Evolutionary conservation across 768 basidiomycete species (phyloP).

Genomic region (Cubamyces sp.): DNA sequence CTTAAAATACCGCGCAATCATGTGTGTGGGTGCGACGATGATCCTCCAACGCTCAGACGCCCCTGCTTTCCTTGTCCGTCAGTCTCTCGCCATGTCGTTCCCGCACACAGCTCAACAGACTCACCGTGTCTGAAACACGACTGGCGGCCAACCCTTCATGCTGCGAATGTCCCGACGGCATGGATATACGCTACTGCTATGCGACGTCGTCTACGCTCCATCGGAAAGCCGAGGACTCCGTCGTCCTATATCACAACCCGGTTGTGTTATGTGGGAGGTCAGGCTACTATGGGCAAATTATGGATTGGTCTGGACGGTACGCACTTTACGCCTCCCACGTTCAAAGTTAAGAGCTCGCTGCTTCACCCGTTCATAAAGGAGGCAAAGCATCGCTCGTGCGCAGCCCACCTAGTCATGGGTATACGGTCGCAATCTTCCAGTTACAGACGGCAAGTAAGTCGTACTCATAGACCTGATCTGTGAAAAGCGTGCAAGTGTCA

Average conservation of each 20-base stretch:
- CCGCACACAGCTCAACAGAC: background rate
- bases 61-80: background rate
- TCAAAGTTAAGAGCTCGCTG: no score
- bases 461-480: background rate
- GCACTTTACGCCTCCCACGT: no score
- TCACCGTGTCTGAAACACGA: background rate
- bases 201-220: background rate
- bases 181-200: background rate
- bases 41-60: background rate
- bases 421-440: no score
- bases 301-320: no score
- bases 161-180: background rate
- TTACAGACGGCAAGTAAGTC: no score
- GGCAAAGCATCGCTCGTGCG: no score
- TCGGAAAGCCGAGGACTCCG: conserved; percentile 1
- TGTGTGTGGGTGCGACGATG: background rate
- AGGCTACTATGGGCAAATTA: no score
- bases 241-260: background rate
- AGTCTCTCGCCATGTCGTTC: background rate
- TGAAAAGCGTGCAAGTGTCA: background rate
- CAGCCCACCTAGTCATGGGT: no score
- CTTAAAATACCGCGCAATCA: conserved; percentile 15
- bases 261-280: no score
- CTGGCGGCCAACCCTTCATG: background rate
- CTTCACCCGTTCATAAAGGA: no score